These are phyloP conservation scores for Lichtheimia corymbifera DNA, from an alignment of 371 early-diverging fungal species.

Conservation along the genomic window DNA sequence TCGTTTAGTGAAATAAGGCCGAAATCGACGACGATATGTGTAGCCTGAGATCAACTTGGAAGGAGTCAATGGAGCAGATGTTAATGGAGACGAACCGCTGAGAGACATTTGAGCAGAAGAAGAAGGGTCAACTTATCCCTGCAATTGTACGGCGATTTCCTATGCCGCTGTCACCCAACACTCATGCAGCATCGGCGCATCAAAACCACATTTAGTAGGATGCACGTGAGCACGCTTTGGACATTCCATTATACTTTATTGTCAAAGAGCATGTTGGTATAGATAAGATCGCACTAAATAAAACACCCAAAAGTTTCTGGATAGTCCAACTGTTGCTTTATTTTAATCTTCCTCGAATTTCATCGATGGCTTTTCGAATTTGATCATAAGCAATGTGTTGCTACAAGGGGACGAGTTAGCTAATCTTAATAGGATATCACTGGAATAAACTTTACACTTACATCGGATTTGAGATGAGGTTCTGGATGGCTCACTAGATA, in stretches of 20 bases:
- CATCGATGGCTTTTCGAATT: neutral
- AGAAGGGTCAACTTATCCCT: no score
- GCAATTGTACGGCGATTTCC: no score
- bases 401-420: neutral
- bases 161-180: no score
- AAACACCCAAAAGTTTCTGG: no score
- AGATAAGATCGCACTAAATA: no score
- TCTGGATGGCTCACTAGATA: neutral
- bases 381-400: conserved; percentile 6
- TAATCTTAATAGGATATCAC: neutral
- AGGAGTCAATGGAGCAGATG: conserved; percentile 28
- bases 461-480: neutral
- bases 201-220: no score
- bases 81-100: conserved; percentile 27
- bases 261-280: no score
- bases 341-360: conserved; percentile 4
- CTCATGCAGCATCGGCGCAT: no score
- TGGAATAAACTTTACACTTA: neutral
- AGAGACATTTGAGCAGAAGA: neutral
- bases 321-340: neutral
- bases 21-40: conserved; percentile 37
- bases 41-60: conserved; percentile 33
- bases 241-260: no score
- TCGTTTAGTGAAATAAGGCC: conserved; percentile 46
- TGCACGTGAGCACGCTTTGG: no score